These are phyloP conservation scores for Tylopilus balloui DNA, from an alignment of 768 basidiomycete species.

Conservation along the genomic window DNA sequence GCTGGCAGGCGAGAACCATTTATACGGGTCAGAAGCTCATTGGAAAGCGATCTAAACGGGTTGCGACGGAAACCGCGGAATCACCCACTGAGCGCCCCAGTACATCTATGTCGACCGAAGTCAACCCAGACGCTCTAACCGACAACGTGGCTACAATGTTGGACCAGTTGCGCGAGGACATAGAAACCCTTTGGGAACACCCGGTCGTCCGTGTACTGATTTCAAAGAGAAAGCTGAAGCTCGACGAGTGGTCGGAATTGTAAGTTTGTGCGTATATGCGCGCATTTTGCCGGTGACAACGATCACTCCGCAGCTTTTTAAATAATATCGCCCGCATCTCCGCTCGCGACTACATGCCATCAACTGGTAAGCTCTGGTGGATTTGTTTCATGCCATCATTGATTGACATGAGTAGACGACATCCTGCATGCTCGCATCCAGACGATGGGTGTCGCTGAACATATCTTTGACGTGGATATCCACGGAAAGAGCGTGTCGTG, in stretches of 20 bases:
- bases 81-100: constrained; percentile 26
- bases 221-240: constrained; percentile 60
- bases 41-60: constrained; percentile 27
- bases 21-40: constrained; percentile 42
- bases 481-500: constrained; percentile 73
- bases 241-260: constrained; percentile 91
- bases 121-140: constrained; percentile 50
- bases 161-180: constrained; percentile 54
- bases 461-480: constrained; percentile 75
- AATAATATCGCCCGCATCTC: constrained; percentile 70
- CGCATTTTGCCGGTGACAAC: constrained; percentile 5
- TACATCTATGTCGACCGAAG: constrained; percentile 28
- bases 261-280: constrained; percentile 41
- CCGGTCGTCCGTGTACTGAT: constrained; percentile 67
- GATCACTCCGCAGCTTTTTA: constrained; percentile 63
- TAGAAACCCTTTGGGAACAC: constrained; percentile 69
- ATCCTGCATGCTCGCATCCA: constrained; percentile 87
- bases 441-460: constrained; percentile 85
- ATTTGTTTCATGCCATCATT: constrained; percentile 26
- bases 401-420: constrained; percentile 52
- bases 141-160: constrained; percentile 61
- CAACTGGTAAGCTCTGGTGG: constrained; percentile 49
- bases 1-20: constrained; percentile 73
- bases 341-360: constrained; percentile 63
- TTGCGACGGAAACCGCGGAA: constrained; percentile 25